phyloP scores from a whole-genome alignment of 2,329 filamentous ascomycete genomes.

The Sclerotinia spermophila region DNA sequence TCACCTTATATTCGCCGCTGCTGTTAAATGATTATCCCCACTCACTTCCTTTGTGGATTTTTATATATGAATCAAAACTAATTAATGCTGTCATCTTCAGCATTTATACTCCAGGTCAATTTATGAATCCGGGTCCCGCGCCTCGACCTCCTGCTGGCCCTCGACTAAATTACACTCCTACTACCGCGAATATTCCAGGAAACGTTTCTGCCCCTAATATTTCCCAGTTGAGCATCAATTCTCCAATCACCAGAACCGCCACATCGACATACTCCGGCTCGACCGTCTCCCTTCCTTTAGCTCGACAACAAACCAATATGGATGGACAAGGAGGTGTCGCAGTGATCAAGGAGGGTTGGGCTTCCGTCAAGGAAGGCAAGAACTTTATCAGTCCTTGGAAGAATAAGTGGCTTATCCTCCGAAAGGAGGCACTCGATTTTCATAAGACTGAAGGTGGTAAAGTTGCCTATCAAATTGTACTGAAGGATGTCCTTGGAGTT shows the following conservation, averaged over 20 bases:
- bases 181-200: constrained; percentile 64
- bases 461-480: constrained; percentile 75
- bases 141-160: constrained; percentile 84
- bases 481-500: constrained; percentile 86
- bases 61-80: constrained; percentile 8
- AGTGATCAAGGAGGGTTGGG: constrained; percentile 77
- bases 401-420: constrained; percentile 84
- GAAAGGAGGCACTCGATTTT: constrained; percentile 91
- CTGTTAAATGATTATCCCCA: constrained; percentile 13
- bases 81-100: constrained; percentile 37
- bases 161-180: constrained; percentile 75
- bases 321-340: constrained; percentile 65
- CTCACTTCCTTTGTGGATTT: constrained; percentile 13
- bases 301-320: constrained; percentile 52
- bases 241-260: constrained; percentile 62
- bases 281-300: constrained; percentile 68
- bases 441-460: constrained; percentile 89
- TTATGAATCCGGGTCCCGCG: constrained; percentile 96
- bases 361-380: constrained; percentile 85
- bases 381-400: constrained; percentile 84
- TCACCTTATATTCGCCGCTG: neutral
- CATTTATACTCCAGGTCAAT: constrained; percentile 61
- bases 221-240: constrained; percentile 49
- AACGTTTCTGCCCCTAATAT: constrained; percentile 78
- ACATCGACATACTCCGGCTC: constrained; percentile 68